Conservation (phyloP, 1,284 basidiomycete genomes). For the Ustilago esculenta region DNA sequence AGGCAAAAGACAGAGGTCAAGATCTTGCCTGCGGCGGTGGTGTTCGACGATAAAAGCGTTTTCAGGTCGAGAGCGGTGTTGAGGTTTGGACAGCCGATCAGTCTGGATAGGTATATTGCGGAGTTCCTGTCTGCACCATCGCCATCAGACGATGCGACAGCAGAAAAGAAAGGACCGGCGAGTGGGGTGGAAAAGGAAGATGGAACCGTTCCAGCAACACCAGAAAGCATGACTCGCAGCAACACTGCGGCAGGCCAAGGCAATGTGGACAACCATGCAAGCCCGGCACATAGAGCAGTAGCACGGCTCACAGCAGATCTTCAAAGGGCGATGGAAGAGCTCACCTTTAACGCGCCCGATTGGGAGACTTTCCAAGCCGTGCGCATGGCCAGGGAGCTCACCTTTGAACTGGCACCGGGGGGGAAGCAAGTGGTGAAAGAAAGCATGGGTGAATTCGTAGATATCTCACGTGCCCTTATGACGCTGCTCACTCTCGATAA, state of each 20-base stretch:
- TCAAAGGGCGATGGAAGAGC: slow-evolving; percentile 76
- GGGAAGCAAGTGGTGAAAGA: background rate
- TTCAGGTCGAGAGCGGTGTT: slow-evolving; percentile 78
- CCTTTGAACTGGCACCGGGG: slow-evolving; percentile 72
- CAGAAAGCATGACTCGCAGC: slow-evolving; percentile 31
- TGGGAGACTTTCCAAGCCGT: slow-evolving; percentile 89
- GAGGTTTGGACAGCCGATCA: slow-evolving; percentile 80
- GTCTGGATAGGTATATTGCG: slow-evolving; percentile 77
- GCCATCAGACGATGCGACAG: background rate
- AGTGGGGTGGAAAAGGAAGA: slow-evolving; percentile 6
- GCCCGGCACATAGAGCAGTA: slow-evolving; percentile 74
- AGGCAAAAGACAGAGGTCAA: slow-evolving; percentile 68
- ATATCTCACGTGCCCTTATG: slow-evolving; percentile 17
- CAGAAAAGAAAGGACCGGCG: background rate
- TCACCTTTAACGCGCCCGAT: slow-evolving; percentile 89
- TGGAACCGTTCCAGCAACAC: slow-evolving; percentile 36
- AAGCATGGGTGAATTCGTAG: slow-evolving; percentile 24
- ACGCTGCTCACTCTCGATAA: slow-evolving; percentile 25
- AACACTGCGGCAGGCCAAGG: background rate
- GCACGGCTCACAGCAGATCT: slow-evolving; percentile 83
- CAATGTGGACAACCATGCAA: slow-evolving; percentile 66
- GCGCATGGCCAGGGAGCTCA: slow-evolving; percentile 85
- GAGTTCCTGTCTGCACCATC: slow-evolving; percentile 73
- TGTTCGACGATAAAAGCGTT: slow-evolving; percentile 93
- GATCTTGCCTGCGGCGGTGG: slow-evolving; percentile 86